A percentile compares a stretch with the other conserved stretches of the same genome.
Evolutionary conservation across 2,329 filamentous ascomycete species (phyloP).

Genomic region (Colletotrichum lentis): DNA sequence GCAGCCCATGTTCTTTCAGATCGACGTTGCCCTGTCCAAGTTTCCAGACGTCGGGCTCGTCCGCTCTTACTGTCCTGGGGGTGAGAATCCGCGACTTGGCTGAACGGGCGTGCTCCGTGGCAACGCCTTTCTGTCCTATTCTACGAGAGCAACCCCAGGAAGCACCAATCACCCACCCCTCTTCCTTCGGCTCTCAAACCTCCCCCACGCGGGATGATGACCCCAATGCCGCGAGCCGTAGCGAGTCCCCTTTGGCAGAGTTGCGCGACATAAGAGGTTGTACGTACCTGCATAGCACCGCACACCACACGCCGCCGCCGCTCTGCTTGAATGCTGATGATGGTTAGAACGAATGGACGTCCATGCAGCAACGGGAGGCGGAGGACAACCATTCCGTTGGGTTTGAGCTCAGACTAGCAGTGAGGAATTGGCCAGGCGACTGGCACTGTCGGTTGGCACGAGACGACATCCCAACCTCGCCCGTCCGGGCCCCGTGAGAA

Average conservation of each 20-base stretch:
- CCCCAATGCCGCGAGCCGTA: conserved; percentile 15
- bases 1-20: neutral
- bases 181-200: neutral
- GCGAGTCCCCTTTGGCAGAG: conserved; percentile 16
- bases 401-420: conserved; percentile 32
- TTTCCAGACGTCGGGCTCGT: neutral
- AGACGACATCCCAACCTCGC: neutral
- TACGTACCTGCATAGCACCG: conserved; percentile 1
- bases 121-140: neutral
- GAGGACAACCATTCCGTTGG: neutral
- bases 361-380: neutral
- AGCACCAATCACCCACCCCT: neutral
- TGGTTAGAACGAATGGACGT: neutral
- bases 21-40: neutral
- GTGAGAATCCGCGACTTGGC: neutral
- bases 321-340: neutral
- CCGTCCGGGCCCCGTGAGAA: neutral
- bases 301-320: no score
- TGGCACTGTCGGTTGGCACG: neutral
- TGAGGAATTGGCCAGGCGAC: neutral
- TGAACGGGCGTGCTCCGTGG: neutral
- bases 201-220: conserved; percentile 30
- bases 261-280: neutral
- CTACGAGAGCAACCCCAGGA: neutral
- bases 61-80: neutral